Evolutionary conservation across 345 rosid species (phyloP), one percentile per base, ranked within the genome.

Genomic region (Bretschneidera sinensis): DNA sequence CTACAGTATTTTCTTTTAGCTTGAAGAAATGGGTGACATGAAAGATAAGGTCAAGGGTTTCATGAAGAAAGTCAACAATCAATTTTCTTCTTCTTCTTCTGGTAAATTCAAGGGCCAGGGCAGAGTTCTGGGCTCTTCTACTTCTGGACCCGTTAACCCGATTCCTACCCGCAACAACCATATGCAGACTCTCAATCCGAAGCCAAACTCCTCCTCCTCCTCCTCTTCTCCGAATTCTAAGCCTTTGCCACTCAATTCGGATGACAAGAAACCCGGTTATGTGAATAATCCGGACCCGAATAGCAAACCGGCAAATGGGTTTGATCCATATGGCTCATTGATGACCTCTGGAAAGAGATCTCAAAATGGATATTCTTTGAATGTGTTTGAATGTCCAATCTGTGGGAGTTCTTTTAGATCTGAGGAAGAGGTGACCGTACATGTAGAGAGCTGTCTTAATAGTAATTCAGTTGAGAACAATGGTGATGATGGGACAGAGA

Each of bases 51-150:
- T 90, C 68, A 89, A 84, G 56, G 98, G 97, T 6, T 87, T 92
- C 81, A 74, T 89, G 79, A 89, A 92, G 78, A 92, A 87, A 77
- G 83, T 92, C 70, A 88, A 79, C 76, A 73, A 71, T 62, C 74
- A 74, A n/a, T 69, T 76, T 21, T 77, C 89, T 19, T 76, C 82
- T 0, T 75, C 96, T 16, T 85, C 97, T 34, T 72, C 92, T 5
- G 82, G 81, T 28, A 89, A 89, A 78, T 92, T 92, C 79, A 89
- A 92, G 75, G 98, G 97, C 66, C 78, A 78, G 67, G 91, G 96
- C 61, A 60, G 94, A 59, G 96, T 87, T 25, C 66, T 89, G 74
- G 98, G 98, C 68, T 83, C 94, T 16, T 79, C 92, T 34, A 62
- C 91, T 8, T 75, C 94, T 6, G 85, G 39, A 56, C 75, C 91